phyloP scores from a whole-genome alignment of 139 green algal genomes.

The Chlorella sp. region DNA sequence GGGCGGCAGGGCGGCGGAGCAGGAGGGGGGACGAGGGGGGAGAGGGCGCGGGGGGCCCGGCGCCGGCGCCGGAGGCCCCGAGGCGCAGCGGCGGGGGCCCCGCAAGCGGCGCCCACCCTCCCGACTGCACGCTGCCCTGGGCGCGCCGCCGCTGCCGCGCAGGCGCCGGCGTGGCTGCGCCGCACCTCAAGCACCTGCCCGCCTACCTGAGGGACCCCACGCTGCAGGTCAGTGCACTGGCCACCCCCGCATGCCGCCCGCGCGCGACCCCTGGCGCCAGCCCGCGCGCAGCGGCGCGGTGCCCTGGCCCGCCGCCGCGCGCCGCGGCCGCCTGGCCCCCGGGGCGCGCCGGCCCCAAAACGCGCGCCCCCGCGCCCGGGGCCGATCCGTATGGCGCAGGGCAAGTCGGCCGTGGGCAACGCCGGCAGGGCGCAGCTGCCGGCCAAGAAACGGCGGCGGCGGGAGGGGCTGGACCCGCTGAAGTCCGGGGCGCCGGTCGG shows the following conservation, averaged over 20 bases:
- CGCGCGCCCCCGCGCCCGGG: background rate
- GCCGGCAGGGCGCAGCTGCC: conserved; percentile 29
- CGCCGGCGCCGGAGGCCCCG: too few species aligned
- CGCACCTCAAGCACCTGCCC: conserved; percentile 83
- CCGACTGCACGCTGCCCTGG: background rate
- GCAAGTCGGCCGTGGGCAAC: background rate
- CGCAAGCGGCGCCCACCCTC: background rate
- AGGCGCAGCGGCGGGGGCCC: too few species aligned
- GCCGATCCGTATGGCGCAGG: background rate
- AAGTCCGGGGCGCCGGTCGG: too few species aligned
- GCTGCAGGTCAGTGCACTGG: conserved; percentile 27
- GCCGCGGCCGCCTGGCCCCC: background rate
- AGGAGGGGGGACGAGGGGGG: background rate
- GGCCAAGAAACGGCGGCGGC: conserved; percentile 35
- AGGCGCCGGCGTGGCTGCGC: conserved; percentile 43
- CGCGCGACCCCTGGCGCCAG: conserved; percentile 12
- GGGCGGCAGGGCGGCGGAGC: background rate
- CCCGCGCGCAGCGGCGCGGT: background rate
- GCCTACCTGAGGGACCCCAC: conserved; percentile 70
- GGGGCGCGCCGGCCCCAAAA: too few species aligned
- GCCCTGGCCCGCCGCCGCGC: background rate
- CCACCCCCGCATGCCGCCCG: too few species aligned
- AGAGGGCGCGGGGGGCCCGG: too few species aligned
- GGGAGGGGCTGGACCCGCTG: conserved; percentile 46
- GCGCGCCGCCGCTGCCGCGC: conserved; percentile 24